These are phyloP conservation scores for Pilasporangium apinafurcum DNA, from an alignment of 352 stramenopile genomes.

Conservation along the genomic window DNA sequence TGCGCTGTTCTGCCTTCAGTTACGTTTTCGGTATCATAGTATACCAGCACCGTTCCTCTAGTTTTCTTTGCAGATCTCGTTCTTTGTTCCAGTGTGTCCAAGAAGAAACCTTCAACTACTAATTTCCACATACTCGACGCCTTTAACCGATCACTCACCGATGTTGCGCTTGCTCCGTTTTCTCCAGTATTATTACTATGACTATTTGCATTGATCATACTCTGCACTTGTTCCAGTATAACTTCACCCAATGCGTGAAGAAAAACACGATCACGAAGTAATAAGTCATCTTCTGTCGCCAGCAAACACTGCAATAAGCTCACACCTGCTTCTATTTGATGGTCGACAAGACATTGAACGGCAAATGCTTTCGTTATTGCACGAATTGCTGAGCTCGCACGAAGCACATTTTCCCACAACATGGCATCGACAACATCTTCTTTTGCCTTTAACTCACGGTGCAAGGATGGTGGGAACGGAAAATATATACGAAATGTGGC, in stretches of 20 bases:
- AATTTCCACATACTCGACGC: constrained; percentile 46
- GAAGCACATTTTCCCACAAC: constrained; percentile 71
- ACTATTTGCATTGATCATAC: constrained; percentile 17
- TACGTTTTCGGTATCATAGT: constrained; percentile 23
- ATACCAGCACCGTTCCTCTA: constrained; percentile 20
- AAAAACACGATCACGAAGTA: constrained; percentile 69
- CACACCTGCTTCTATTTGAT: constrained; percentile 42
- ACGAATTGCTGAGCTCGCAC: constrained; percentile 65
- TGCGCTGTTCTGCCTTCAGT: constrained; percentile 10
- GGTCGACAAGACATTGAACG: constrained; percentile 60
- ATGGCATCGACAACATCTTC: constrained; percentile 34
- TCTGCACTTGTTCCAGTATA: constrained; percentile 43
- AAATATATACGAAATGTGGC: constrained; percentile 35
- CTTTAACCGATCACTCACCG: constrained; percentile 34
- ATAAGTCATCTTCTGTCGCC: constrained; percentile 49
- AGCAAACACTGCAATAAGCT: constrained; percentile 53
- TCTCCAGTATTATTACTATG: constrained; percentile 16
- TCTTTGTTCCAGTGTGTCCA: constrained; percentile 26
- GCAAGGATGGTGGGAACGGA: constrained; percentile 22
- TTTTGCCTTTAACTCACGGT: constrained; percentile 29
- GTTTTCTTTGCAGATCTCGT: constrained; percentile 19
- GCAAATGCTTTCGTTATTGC: constrained; percentile 59
- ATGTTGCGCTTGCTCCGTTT: constrained; percentile 21
- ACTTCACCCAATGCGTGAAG: constrained; percentile 65
- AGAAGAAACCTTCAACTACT: constrained; percentile 60